phyloP scores from a whole-genome alignment of 78 protist genomes.

The Capsaspora owczarzaki region DNA sequence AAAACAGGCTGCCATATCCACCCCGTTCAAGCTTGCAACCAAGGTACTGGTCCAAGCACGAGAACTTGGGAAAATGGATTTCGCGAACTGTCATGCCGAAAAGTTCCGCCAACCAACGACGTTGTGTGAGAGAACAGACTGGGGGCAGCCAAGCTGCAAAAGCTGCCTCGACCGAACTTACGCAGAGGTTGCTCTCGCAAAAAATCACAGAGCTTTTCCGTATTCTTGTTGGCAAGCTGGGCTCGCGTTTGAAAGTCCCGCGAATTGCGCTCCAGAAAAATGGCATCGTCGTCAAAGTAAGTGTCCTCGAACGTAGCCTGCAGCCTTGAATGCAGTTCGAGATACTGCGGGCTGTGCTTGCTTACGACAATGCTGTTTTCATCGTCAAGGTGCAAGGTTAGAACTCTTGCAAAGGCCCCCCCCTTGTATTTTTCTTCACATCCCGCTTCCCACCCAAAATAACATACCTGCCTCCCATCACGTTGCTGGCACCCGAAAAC shows the following conservation, averaged over 20 bases:
- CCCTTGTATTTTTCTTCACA: too few species aligned
- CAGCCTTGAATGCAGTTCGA: neutral
- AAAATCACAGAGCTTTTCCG: constrained; percentile 1
- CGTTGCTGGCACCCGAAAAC: constrained; percentile 13
- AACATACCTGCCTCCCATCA: constrained; percentile 14
- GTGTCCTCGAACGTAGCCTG: neutral
- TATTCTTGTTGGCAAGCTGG: neutral
- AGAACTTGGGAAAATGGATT: too few species aligned
- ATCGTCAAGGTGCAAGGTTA: neutral
- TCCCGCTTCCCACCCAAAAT: too few species aligned
- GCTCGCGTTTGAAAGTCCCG: neutral
- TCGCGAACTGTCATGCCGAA: too few species aligned
- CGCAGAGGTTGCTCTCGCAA: too few species aligned
- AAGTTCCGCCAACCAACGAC: too few species aligned
- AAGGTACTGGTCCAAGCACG: neutral
- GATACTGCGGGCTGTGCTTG: neutral
- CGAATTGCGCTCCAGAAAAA: constrained; percentile 1
- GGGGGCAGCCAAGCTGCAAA: too few species aligned
- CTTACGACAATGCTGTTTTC: neutral
- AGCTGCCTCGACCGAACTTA: too few species aligned
- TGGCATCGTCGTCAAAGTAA: neutral
- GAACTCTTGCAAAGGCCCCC: neutral
- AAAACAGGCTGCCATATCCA: constrained; percentile 2
- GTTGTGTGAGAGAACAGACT: too few species aligned
- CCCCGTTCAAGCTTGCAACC: too few species aligned